Base-by-base conservation (phyloP, 148 eudicot genomes). In the Drosera capensis region DNA sequence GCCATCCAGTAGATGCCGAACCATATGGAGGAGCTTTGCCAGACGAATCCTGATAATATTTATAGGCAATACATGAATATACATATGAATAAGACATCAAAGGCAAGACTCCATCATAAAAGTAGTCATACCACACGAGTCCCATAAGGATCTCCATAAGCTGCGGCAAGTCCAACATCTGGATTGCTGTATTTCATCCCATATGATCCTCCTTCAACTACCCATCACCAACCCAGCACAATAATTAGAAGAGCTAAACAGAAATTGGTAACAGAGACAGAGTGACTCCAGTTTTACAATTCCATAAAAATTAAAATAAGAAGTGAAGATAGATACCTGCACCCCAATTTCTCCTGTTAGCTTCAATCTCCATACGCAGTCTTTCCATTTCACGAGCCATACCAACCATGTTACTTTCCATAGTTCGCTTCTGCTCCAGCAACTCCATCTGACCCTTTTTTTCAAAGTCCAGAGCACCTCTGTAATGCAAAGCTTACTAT, bases 331-430 rank as follows among this genome's bases (percentile, higher is more conserved):
- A 57, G 40, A 49, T 69, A 90, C 99, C 95, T 63, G 82, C 54
- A 55, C 58, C 55, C 96, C 92, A 83, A 45, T 77, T 62, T 66
- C 94, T 71, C 43, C 64, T 75, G 44, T 74, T 58, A 69, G 53
- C 71, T 20, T 77, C 43, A 54, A 71, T 73, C 61, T 80, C 86
- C 26, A 87, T 83, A 43, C 83, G 81, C 36, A 90, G 70, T 71
- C 84, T 90, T 65, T 90, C 99, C 54, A 77, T 78, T 66, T 90
- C 99, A 44, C 95, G 88, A 41, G 95, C 92, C 95, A 84, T 81
- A 23, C 79, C 73, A 37, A 90, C 68, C 79, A 90, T 48, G 60
- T 80, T 81, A 55, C 75, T 81, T 71, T 90, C 93, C 99, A 84
- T 80, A 46, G 82, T 61, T 61, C 75, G 87, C 45, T 69, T 80